Base-by-base conservation (phyloP, 352 stramenopile genomes). In the Blastocystis sp. region DNA sequence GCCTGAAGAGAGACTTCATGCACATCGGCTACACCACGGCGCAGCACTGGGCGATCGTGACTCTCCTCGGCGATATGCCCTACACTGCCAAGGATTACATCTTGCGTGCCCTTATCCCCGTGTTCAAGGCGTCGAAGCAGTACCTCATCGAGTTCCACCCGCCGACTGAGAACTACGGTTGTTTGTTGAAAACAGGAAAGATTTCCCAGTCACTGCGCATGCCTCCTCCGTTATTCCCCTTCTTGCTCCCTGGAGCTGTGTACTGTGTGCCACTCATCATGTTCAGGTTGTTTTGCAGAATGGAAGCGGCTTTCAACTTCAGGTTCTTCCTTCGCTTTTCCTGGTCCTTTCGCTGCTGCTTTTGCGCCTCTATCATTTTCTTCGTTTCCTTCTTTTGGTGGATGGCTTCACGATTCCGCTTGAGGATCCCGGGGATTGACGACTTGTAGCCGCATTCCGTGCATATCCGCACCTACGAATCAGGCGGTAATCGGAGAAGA, bases 101-200 rank as follows among this genome's bases (percentile, higher is more conserved):
- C 43, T 79, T 79, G 2, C 69, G 69, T 7, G 41, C 48, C 11
- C 23, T 62, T 38, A 28, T 53, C 19, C 69, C 69, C 9, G 56
- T 62, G 1, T 14, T 79, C 23, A 79, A 79, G 69, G 60, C 56
- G 56, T n/a, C 69, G 7, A 64, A 64, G 1, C 41, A 79, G 21
- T 79, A 79, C 52, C 48, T 79, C 11, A 79, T 79, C 64, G 69
- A 79, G 60, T 79, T 79, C 69, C 69, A 79, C 60, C 69, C 69
- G 1, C 21, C n/a, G 21, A 34, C 41, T 40, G 48, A 65, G 45
- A 41, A 79, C 7, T 62, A 34, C 21, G 4, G 34, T 34, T 79
- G 48, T 79, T 62, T 79, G 69, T 61, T 64, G 38, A 17, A 76
- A 76, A 76, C 34, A 52, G 2, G 41, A 23, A 0, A 76, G 52